These are phyloP conservation scores for Dillenia turbinata DNA, from an alignment of 164 flowering plant genomes.

Conservation along the genomic window DNA sequence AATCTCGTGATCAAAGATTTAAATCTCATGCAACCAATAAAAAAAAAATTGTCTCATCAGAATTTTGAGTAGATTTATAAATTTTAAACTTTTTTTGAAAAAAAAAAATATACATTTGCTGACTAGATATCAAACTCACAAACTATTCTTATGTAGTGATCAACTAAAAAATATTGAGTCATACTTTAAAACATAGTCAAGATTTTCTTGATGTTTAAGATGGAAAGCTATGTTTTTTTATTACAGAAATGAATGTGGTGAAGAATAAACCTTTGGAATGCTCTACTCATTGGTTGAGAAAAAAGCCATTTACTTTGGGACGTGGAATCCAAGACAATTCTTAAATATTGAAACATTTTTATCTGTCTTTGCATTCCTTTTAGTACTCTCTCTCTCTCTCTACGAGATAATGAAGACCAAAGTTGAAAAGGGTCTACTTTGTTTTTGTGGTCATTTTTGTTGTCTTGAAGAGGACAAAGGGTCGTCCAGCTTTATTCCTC, in stretches of 20 bases:
- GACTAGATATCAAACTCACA: conserved; percentile 1
- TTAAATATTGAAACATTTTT: background rate
- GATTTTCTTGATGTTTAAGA: background rate
- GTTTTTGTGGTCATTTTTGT: conserved; percentile 5
- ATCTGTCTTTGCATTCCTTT: background rate
- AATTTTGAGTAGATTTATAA: no score
- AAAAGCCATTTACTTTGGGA: conserved; percentile 20
- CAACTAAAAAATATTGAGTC: background rate
- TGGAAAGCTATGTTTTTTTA: background rate
- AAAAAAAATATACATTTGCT: background rate
- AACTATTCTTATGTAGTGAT: background rate
- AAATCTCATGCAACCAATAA: no score
- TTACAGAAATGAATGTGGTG: background rate
- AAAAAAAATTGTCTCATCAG: no score
- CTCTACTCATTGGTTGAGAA: conserved; percentile 7
- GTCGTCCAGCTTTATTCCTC: conserved; percentile 14
- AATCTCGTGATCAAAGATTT: no score
- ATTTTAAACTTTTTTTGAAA: no score
- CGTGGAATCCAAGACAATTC: conserved; percentile 21
- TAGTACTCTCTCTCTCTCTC: background rate
- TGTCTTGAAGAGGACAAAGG: conserved; percentile 10
- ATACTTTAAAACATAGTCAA: background rate
- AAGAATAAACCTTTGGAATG: background rate
- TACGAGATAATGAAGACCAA: background rate
- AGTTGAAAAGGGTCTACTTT: conserved; percentile 8